A percentile compares a stretch with the other conserved stretches of the same genome.
phyloP scores from a whole-genome alignment of 805 yeast species.

The Saturnispora saitoi region DNA sequence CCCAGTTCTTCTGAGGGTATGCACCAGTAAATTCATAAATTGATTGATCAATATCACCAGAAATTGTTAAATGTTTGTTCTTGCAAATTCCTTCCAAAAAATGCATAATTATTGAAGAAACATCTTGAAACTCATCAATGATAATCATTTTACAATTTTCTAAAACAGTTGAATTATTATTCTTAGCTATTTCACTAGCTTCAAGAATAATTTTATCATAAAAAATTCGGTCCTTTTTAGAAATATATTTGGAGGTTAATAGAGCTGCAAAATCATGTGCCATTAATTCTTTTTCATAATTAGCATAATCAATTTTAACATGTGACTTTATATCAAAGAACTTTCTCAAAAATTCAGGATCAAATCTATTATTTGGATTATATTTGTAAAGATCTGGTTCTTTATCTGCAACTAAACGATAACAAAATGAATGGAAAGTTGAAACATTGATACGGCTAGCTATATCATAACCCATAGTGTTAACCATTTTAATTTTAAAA shows the following conservation, averaged over 20 bases:
- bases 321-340: background rate
- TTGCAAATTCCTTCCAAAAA: conserved; percentile 33
- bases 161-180: background rate
- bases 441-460: conserved; percentile 33
- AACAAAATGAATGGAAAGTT: conserved; percentile 62
- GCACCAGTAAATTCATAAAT: conserved; percentile 62
- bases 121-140: conserved; percentile 71
- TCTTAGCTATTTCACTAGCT: conserved; percentile 7
- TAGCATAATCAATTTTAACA: background rate
- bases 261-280: background rate
- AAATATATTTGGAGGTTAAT: conserved; percentile 5
- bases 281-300: background rate
- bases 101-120: conserved; percentile 42
- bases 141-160: conserved; percentile 21
- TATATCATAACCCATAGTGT: conserved; percentile 28
- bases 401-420: conserved; percentile 36
- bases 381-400: background rate
- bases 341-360: conserved; percentile 1
- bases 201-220: conserved; percentile 13
- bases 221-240: conserved; percentile 3
- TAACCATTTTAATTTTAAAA: conserved; percentile 27
- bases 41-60: conserved; percentile 67
- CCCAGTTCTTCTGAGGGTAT: conserved; percentile 18
- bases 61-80: conserved; percentile 48
- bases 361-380: background rate